These are phyloP conservation scores for Tetracladium maxilliforme DNA, from an alignment of 2,329 filamentous ascomycete species.

Conservation along the genomic window DNA sequence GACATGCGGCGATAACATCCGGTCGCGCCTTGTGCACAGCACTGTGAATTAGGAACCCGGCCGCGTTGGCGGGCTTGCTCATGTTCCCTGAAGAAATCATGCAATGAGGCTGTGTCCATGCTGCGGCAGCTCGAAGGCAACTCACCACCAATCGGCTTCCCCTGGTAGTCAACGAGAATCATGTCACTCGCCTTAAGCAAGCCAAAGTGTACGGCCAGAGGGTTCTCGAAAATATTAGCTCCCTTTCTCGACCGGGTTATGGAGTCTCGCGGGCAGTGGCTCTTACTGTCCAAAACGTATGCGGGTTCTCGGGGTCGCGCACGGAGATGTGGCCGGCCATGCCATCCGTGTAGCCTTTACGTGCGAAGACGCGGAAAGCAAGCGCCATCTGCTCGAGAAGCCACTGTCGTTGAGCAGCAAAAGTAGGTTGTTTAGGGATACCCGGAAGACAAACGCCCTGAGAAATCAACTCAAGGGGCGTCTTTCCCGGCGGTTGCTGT, in stretches of 20 bases:
- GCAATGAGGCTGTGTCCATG: too few relatives aligned
- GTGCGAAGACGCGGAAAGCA: conserved; percentile 26
- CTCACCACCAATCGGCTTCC: conserved; percentile 24
- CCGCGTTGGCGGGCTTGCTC: conserved; percentile 2
- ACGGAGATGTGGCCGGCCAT: conserved; percentile 23
- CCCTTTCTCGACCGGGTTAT: too few relatives aligned
- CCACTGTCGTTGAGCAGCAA: conserved; percentile 18
- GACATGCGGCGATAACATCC: conserved; percentile 5
- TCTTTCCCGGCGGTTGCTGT: too few relatives aligned
- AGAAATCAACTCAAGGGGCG: too few relatives aligned
- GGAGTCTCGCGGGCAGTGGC: too few relatives aligned
- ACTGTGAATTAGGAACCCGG: conserved; percentile 7
- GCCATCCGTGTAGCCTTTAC: conserved; percentile 22
- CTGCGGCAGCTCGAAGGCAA: too few relatives aligned
- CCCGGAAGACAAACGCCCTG: too few relatives aligned
- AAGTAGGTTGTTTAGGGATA: conserved; percentile 5
- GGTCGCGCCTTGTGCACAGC: conserved; percentile 4
- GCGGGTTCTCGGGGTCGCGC: conserved; percentile 11
- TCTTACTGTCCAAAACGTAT: conserved; percentile 9
- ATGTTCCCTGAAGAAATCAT: conserved; percentile 3
- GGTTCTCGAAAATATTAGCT: too few relatives aligned
- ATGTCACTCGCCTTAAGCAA: conserved; percentile 27
- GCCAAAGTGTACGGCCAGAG: conserved; percentile 17
- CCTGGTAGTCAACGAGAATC: conserved; percentile 24
- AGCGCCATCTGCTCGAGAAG: conserved; percentile 25